These are phyloP conservation scores for Trametes hirsuta DNA, from an alignment of 1,284 basidiomycete genomes.

Conservation along the genomic window DNA sequence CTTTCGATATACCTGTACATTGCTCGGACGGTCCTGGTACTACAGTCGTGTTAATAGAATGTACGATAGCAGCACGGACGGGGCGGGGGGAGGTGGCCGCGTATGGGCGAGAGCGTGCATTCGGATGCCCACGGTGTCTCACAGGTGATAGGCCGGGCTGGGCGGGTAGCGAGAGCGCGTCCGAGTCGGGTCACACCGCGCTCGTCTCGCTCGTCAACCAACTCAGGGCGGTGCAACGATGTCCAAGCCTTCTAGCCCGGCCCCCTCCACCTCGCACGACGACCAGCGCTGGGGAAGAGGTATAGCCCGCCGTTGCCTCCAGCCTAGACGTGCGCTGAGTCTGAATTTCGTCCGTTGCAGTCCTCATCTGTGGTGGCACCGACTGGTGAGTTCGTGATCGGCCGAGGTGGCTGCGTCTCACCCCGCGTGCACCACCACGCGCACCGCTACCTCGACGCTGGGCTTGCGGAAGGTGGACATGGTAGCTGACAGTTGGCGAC, in stretches of 20 bases:
- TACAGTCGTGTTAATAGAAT: conserved; percentile 14
- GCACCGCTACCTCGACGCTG: background rate
- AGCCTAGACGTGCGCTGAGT: conserved; percentile 3
- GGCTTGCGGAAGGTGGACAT: background rate
- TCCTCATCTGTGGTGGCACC: conserved; percentile 82
- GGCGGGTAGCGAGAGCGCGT: conserved; percentile 22
- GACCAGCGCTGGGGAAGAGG: conserved; percentile 34
- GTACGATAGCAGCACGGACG: conserved; percentile 12
- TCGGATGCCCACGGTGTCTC: conserved; percentile 2
- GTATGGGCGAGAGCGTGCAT: conserved; percentile 2
- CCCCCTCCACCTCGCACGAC: conserved; percentile 11
- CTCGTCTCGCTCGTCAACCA: conserved; percentile 18
- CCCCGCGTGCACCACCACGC: conserved; percentile 10
- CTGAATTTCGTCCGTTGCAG: conserved; percentile 40
- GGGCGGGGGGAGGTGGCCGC: background rate
- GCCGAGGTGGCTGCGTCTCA: conserved; percentile 16
- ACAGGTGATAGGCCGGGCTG: conserved; percentile 18
- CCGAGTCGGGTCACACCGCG: conserved; percentile 20
- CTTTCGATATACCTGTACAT: conserved; percentile 23
- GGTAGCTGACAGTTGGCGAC: background rate
- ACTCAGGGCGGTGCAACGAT: conserved; percentile 24
- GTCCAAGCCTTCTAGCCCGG: conserved; percentile 15
- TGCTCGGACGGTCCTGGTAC: conserved; percentile 11
- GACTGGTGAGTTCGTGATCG: conserved; percentile 63
- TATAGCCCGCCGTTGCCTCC: conserved; percentile 6